Evolutionary conservation across 2,329 filamentous ascomycete genomes (phyloP).

Genomic region (Aspergillus ustus): DNA sequence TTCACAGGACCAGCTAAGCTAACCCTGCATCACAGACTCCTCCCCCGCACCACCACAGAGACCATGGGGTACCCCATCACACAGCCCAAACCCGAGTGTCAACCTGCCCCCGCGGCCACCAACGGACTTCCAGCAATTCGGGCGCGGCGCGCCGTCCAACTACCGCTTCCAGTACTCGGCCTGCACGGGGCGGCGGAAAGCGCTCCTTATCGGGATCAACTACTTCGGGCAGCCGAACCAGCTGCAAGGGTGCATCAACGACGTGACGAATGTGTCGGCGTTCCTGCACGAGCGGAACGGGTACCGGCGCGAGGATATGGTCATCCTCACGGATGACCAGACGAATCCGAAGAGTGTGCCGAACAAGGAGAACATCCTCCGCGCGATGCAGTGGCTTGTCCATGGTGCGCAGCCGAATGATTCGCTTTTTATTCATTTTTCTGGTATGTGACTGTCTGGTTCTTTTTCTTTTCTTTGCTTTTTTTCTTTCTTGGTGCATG

Average conservation of each 20-base stretch:
- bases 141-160: slow-evolving; percentile 75
- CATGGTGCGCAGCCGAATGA: slow-evolving; percentile 91
- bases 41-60: background rate
- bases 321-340: slow-evolving; percentile 93
- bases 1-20: background rate
- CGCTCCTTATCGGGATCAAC: slow-evolving; percentile 91
- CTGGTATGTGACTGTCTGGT: slow-evolving; percentile 59
- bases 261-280: slow-evolving; percentile 93
- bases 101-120: slow-evolving; percentile 70
- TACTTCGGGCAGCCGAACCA: slow-evolving; percentile 91
- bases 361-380: slow-evolving; percentile 89
- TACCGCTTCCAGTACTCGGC: slow-evolving; percentile 93
- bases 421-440: slow-evolving; percentile 96
- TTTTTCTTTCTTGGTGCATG: no score
- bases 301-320: slow-evolving; percentile 96
- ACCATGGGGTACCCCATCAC: no score
- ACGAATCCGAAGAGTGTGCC: slow-evolving; percentile 97
- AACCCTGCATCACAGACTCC: background rate
- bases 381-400: slow-evolving; percentile 98
- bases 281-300: slow-evolving; percentile 85
- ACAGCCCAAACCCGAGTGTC: slow-evolving; percentile 44
- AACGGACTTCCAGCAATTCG: slow-evolving; percentile 70
- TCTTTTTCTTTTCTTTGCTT: background rate
- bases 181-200: slow-evolving; percentile 86
- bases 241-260: slow-evolving; percentile 91